phyloP scores from a whole-genome alignment of 768 basidiomycete species.

The Daedaleopsis nitida region DNA sequence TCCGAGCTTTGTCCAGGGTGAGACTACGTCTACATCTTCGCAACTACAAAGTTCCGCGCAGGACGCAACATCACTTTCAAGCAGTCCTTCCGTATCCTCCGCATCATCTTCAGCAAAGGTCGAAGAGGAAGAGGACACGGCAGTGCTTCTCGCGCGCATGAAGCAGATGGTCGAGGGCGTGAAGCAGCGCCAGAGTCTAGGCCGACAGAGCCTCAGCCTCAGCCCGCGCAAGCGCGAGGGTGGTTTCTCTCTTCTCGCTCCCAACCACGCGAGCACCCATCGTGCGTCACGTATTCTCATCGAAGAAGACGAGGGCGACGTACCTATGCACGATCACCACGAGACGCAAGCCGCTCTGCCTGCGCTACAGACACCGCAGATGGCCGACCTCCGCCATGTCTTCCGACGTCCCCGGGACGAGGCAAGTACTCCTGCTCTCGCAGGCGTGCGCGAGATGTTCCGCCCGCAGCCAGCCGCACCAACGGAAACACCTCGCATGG shows the following conservation, averaged over 20 bases:
- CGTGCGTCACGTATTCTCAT: slow-evolving; percentile 7
- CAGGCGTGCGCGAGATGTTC: slow-evolving; percentile 38
- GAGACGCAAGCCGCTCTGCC: slow-evolving; percentile 11
- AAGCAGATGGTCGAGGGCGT: slow-evolving; percentile 39
- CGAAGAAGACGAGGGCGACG: slow-evolving; percentile 24
- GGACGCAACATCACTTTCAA: not conserved
- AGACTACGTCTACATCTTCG: not conserved
- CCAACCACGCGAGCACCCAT: slow-evolving; percentile 37
- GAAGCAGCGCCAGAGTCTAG: slow-evolving; percentile 36
- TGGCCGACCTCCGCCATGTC: slow-evolving; percentile 35
- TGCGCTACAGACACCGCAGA: slow-evolving; percentile 29
- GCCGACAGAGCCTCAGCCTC: slow-evolving; percentile 12
- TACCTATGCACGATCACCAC: slow-evolving; percentile 16
- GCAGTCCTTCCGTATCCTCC: not conserved
- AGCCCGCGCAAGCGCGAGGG: slow-evolving; percentile 27
- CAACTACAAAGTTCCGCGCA: not conserved
- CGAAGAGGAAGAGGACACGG: slow-evolving; percentile 35
- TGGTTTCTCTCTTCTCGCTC: slow-evolving; percentile 24
- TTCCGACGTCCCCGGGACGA: slow-evolving; percentile 24
- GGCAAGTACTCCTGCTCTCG: slow-evolving; percentile 28
- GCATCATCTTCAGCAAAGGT: slow-evolving; percentile 9
- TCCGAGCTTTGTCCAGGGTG: slow-evolving; percentile 5
- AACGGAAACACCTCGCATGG: slow-evolving; percentile 35
- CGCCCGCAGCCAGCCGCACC: slow-evolving; percentile 7
- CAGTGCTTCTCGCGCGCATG: slow-evolving; percentile 38